These are phyloP conservation scores for Heteromeles arbutifolia DNA, from an alignment of 306 rosid genomes.

Conservation along the genomic window DNA sequence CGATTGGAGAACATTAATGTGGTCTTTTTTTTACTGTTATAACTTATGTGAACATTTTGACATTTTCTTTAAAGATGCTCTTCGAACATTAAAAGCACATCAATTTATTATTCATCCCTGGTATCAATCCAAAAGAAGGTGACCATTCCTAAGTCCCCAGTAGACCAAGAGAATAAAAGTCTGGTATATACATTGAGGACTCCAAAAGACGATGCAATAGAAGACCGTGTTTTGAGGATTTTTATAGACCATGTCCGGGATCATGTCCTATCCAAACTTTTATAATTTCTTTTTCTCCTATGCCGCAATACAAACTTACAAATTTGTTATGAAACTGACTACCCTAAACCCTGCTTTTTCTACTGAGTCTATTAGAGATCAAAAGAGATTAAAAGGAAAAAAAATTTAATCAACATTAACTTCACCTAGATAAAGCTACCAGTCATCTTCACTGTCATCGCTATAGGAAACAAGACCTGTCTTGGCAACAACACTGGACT, in stretches of 20 bases:
- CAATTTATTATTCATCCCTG: too few species aligned
- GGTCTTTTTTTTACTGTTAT: too few species aligned
- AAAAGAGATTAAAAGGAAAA: background rate
- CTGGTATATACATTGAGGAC: background rate
- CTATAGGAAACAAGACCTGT: constrained; percentile 74
- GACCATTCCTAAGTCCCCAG: too few species aligned
- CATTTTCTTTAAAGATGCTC: too few species aligned
- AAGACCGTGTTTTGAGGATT: background rate
- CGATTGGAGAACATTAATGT: too few species aligned
- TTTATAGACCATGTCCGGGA: background rate
- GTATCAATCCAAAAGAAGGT: too few species aligned
- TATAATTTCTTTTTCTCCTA: background rate
- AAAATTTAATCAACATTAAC: background rate
- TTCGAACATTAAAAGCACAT: too few species aligned
- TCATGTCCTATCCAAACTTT: background rate
- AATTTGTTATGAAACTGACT: background rate
- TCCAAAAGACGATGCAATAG: background rate
- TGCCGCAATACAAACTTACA: background rate
- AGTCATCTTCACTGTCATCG: constrained; percentile 79
- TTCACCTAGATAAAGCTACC: constrained; percentile 1
- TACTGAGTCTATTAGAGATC: background rate
- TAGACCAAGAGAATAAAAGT: too few species aligned
- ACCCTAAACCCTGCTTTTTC: background rate
- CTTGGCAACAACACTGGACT: constrained; percentile 25
- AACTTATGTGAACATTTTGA: too few species aligned